These are phyloP conservation scores for Cystoisospora suis DNA, from an alignment of 169 alveolate species.

Conservation along the genomic window DNA sequence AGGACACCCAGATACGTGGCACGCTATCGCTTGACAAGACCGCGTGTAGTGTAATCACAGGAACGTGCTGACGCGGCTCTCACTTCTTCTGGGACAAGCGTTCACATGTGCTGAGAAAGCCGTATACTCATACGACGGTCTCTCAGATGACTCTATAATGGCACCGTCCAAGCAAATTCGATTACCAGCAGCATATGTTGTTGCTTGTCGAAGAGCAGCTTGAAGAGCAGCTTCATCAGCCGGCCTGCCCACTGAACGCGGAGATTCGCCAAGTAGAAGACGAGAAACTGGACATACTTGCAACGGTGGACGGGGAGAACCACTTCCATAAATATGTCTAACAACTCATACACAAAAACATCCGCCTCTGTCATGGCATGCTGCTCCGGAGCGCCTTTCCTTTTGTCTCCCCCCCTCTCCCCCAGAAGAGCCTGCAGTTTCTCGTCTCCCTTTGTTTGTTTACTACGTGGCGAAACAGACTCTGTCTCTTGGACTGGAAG, in stretches of 20 bases:
- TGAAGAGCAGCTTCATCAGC: slow-evolving; percentile 68
- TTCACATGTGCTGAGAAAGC: too few relatives aligned
- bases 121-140: too few relatives aligned
- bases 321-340: slow-evolving; percentile 65
- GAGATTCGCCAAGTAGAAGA: slow-evolving; percentile 60
- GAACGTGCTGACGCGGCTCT: too few relatives aligned
- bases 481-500: too few relatives aligned
- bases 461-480: too few relatives aligned
- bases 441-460: background rate
- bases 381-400: background rate
- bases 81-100: too few relatives aligned
- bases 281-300: slow-evolving; percentile 70
- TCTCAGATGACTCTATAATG: too few relatives aligned
- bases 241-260: slow-evolving; percentile 55
- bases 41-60: too few relatives aligned
- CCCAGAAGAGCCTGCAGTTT: background rate
- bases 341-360: slow-evolving; percentile 61
- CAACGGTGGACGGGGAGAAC: slow-evolving; percentile 70
- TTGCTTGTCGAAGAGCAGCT: slow-evolving; percentile 61
- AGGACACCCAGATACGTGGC: too few relatives aligned
- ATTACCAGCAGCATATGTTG: slow-evolving; percentile 38
- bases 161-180: too few relatives aligned
- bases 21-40: too few relatives aligned
- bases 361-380: slow-evolving; percentile 45
- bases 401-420: background rate